phyloP scores from a whole-genome alignment of 2,329 filamentous ascomycete genomes.

The Scedosporium boydii region DNA sequence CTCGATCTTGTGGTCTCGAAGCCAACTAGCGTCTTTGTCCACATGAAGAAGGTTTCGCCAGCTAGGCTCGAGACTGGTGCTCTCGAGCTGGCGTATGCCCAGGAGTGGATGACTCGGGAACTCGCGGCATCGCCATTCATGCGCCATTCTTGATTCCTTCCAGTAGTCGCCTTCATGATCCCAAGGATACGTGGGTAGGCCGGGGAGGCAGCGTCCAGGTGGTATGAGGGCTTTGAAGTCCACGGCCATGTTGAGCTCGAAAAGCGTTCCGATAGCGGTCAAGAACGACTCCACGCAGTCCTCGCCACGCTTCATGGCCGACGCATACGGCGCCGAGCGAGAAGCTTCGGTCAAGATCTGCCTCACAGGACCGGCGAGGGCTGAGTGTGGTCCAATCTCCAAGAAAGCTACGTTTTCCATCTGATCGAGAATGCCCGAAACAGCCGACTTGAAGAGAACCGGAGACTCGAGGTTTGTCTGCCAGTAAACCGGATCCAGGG shows the following conservation, averaged over 20 bases:
- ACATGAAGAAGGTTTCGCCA: slow-evolving; percentile 18
- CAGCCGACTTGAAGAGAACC: slow-evolving; percentile 15
- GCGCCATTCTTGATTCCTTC: slow-evolving; percentile 19
- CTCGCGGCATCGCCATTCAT: slow-evolving; percentile 17
- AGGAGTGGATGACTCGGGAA: slow-evolving; percentile 28
- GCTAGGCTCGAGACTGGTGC: slow-evolving; percentile 13
- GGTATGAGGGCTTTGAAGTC: slow-evolving; percentile 5
- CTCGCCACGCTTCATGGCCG: slow-evolving; percentile 11
- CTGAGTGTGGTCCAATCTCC: slow-evolving; percentile 17
- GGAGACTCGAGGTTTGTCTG: slow-evolving; percentile 19
- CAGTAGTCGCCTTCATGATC: slow-evolving; percentile 25
- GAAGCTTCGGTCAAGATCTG: slow-evolving; percentile 11
- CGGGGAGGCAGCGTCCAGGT: slow-evolving; percentile 11
- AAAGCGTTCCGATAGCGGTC: slow-evolving; percentile 29
- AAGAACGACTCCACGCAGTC: slow-evolving; percentile 23
- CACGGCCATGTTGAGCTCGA: slow-evolving; percentile 25
- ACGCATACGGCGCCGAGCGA: slow-evolving; percentile 6
- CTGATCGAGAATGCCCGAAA: background rate
- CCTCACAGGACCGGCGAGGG: slow-evolving; percentile 13
- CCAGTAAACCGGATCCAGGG: slow-evolving; percentile 16
- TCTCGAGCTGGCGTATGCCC: slow-evolving; percentile 17
- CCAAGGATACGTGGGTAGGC: slow-evolving; percentile 28
- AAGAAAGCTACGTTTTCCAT: slow-evolving; percentile 10
- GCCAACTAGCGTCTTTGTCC: slow-evolving; percentile 21
- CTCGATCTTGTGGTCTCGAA: slow-evolving; percentile 24